Evolutionary conservation across 1,284 basidiomycete species (phyloP).

Genomic region (Marasmius sp.): DNA sequence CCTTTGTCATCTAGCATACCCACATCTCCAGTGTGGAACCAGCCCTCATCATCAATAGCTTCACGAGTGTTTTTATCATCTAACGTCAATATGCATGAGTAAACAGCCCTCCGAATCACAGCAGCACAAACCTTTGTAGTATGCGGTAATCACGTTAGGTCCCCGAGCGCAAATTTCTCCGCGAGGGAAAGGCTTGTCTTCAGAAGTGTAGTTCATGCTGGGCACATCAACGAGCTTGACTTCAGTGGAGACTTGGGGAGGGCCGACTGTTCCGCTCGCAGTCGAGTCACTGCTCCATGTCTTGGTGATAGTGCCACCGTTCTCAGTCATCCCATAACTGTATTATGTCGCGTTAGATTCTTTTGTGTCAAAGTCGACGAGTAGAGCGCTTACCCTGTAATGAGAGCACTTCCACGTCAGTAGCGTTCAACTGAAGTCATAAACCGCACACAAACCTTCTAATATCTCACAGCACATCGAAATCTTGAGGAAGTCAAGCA

Average conservation of each 20-base stretch:
- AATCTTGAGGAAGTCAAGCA: constrained; percentile 84
- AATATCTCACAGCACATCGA: constrained; percentile 71
- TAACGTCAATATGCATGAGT: constrained; percentile 23
- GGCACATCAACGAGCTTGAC: constrained; percentile 88
- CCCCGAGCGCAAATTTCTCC: constrained; percentile 87
- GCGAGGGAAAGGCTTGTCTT: constrained; percentile 89
- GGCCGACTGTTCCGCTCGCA: constrained; percentile 77
- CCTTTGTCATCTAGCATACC: constrained; percentile 79
- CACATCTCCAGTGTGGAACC: constrained; percentile 93
- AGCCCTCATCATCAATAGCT: constrained; percentile 75
- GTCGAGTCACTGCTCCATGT: constrained; percentile 56
- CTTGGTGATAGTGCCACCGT: constrained; percentile 58
- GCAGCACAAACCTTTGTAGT: constrained; percentile 67
- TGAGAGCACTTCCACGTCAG: constrained; percentile 7
- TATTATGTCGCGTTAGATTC: not conserved
- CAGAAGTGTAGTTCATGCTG: constrained; percentile 84
- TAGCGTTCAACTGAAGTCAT: constrained; percentile 9
- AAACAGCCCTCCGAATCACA: not conserved
- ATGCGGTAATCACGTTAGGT: constrained; percentile 60
- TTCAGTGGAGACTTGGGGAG: constrained; percentile 74
- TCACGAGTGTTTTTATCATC: constrained; percentile 71
- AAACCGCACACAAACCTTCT: constrained; percentile 57
- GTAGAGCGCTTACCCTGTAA: constrained; percentile 37
- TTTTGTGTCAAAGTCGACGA: not conserved
- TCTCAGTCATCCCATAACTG: constrained; percentile 83